Evolutionary conservation across 2,329 filamentous ascomycete species (phyloP), one percentile per base, ranked within the genome.

Genomic region (Xylariaceae sp.): DNA sequence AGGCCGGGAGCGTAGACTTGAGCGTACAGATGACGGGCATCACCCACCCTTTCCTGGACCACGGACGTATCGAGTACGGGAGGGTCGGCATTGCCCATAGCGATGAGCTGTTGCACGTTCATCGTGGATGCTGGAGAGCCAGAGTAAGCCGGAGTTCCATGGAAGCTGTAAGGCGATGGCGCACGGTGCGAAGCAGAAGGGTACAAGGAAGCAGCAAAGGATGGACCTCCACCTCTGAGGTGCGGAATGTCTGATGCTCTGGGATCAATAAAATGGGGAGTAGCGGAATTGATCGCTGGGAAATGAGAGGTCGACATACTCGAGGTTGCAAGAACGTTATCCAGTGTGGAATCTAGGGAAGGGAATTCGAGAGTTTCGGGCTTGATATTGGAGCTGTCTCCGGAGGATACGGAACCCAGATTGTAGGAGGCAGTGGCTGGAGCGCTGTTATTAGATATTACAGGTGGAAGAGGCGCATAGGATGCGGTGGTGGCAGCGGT

Each of bases 1-100:
- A 93, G 76, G 7, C 81, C 85, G 1, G 76, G 77, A 3, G 83
- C 85, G 61, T 93, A 94, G 49, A 89, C 82, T 50, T 84, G 83
- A 53, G 79, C 76, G 64, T 87, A 94, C 13, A 91, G 63, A 47
- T 77, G 77, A 49, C 80, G 81, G 44, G 89, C 80, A 58, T 89
- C 83, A 53, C 82, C 78, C 37, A 87, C 56, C 17, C 64, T 66
- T 26, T 72, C 71, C 43, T 75, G 63, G 60, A 69, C 63, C 55
- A 68, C 72, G 43, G 76, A 72, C 19, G 76, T 72, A 50, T 66
- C 62, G 44, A 78, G 71, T 17, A 74, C 69, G 3, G 79, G 76
- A 33, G 79, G 74, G 38, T 79, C 64, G 39, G 78, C 73, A 52
- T 81, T 79, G 46, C 85, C 73, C 51, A 72, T 61, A 46, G 68